These are phyloP conservation scores for Globisporangium emineosum DNA, from an alignment of 352 stramenopile genomes.

Conservation along the genomic window DNA sequence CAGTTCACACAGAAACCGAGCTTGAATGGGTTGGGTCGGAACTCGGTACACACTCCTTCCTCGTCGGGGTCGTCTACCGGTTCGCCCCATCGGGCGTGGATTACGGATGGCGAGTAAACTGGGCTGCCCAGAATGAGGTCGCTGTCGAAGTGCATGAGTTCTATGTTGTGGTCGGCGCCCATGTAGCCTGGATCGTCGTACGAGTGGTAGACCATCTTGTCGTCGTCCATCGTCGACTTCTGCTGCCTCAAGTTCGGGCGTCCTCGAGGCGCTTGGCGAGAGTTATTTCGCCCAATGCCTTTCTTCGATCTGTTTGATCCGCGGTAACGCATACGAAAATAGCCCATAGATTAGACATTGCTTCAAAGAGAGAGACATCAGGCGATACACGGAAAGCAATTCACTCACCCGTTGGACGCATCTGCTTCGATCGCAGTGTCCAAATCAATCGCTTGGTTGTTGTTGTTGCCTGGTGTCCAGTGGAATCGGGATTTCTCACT, in stretches of 20 bases:
- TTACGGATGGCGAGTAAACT: constrained; percentile 71
- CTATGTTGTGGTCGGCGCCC: constrained; percentile 36
- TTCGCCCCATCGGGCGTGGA: constrained; percentile 85
- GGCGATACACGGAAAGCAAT: background rate
- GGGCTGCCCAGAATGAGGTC: constrained; percentile 79
- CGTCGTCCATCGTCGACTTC: constrained; percentile 28
- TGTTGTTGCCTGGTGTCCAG: constrained; percentile 20
- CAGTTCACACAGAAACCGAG: constrained; percentile 88
- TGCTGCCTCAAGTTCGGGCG: constrained; percentile 24
- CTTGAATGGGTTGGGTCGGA: constrained; percentile 80
- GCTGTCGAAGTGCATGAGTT: constrained; percentile 67
- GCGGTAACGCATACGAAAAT: background rate
- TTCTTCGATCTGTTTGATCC: constrained; percentile 6
- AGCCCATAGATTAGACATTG: background rate
- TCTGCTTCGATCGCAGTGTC: constrained; percentile 25
- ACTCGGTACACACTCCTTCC: constrained; percentile 79
- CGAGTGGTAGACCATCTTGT: constrained; percentile 58
- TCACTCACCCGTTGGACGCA: constrained; percentile 14
- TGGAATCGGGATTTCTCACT: constrained; percentile 30
- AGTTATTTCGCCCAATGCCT: constrained; percentile 7
- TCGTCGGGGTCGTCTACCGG: constrained; percentile 81
- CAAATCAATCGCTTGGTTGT: constrained; percentile 21
- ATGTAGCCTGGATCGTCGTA: constrained; percentile 81
- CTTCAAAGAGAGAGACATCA: background rate
- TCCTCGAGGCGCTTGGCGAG: constrained; percentile 21